Percentiles rank a stretch among this genome's conserved stretches.
Evolutionary conservation across 2,329 filamentous ascomycete genomes (phyloP).

Genomic region (Diplodia seriata): DNA sequence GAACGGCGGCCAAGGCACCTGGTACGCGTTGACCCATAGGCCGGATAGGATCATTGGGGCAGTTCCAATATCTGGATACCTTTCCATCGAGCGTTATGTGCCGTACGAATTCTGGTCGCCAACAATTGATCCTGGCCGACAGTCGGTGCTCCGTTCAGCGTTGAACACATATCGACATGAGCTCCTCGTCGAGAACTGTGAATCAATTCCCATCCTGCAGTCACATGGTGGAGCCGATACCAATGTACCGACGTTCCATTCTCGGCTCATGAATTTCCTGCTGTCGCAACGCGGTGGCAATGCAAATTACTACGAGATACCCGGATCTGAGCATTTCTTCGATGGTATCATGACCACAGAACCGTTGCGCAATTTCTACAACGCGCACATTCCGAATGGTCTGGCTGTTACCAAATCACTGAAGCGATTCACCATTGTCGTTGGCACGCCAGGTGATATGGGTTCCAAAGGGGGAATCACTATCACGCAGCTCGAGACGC

Average conservation of each 20-base stretch:
- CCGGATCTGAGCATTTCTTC: conserved; percentile 60
- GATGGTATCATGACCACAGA: conserved; percentile 62
- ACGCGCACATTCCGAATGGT: conserved; percentile 40
- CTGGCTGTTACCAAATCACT: conserved; percentile 37
- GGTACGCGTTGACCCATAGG: conserved; percentile 63
- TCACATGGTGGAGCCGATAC: conserved; percentile 65
- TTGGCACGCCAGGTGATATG: conserved; percentile 62
- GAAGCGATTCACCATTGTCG: conserved; percentile 55
- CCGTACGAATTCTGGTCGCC: conserved; percentile 64
- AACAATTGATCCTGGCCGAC: conserved; percentile 57
- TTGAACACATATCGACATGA: conserved; percentile 63
- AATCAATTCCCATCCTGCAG: conserved; percentile 61
- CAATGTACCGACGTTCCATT: conserved; percentile 66
- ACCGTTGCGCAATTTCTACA: conserved; percentile 58
- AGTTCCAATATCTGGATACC: conserved; percentile 64
- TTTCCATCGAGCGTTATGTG: conserved; percentile 66
- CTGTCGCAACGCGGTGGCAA: conserved; percentile 52
- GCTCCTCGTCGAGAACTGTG: conserved; percentile 59
- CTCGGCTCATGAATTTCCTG: conserved; percentile 60
- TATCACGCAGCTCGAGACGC: conserved; percentile 58
- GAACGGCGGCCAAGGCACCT: conserved; percentile 66
- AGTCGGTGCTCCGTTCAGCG: conserved; percentile 56
- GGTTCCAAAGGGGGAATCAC: conserved; percentile 59
- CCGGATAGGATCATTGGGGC: conserved; percentile 64
- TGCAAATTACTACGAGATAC: conserved; percentile 59